Conservation (phyloP, 2,329 filamentous ascomycete species). For the Magnaporthiopsis rhizophila region DNA sequence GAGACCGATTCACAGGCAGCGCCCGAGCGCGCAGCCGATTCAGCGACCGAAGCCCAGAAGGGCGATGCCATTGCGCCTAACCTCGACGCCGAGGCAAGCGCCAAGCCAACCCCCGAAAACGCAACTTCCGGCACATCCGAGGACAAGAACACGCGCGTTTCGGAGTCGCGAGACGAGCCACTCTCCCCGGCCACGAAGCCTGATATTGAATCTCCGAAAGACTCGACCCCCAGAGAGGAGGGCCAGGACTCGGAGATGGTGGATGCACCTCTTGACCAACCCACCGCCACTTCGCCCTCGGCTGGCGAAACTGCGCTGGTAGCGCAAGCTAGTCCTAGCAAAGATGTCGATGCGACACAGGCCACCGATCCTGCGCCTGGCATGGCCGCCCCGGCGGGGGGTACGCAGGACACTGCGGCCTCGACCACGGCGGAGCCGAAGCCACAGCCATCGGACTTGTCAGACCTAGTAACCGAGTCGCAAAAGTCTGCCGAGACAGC, state of each 20-base stretch:
- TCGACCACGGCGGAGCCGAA: constrained; percentile 19
- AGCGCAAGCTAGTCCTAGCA: not conserved
- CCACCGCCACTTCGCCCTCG: not conserved
- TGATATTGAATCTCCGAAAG: not conserved
- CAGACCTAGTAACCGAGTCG: constrained; percentile 28
- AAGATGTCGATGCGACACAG: not conserved
- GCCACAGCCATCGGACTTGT: constrained; percentile 27
- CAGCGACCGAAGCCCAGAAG: constrained; percentile 13
- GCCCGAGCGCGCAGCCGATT: constrained; percentile 8
- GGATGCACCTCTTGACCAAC: not conserved
- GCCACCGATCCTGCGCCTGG: not conserved
- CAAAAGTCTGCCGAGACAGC: constrained; percentile 22
- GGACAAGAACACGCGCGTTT: constrained; percentile 7
- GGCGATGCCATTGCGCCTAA: constrained; percentile 20
- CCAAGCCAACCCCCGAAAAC: not conserved
- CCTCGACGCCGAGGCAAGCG: constrained; percentile 13
- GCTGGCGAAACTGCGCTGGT: no score
- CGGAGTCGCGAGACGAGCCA: not conserved
- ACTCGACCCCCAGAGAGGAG: constrained; percentile 10
- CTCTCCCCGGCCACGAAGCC: not conserved
- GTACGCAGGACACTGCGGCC: not conserved
- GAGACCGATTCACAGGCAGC: constrained; percentile 3
- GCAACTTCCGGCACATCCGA: constrained; percentile 10
- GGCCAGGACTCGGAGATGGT: not conserved
- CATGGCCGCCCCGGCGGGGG: no score